These are phyloP conservation scores for Tephrocybe sp. DNA, from an alignment of 768 basidiomycete species.

Conservation along the genomic window DNA sequence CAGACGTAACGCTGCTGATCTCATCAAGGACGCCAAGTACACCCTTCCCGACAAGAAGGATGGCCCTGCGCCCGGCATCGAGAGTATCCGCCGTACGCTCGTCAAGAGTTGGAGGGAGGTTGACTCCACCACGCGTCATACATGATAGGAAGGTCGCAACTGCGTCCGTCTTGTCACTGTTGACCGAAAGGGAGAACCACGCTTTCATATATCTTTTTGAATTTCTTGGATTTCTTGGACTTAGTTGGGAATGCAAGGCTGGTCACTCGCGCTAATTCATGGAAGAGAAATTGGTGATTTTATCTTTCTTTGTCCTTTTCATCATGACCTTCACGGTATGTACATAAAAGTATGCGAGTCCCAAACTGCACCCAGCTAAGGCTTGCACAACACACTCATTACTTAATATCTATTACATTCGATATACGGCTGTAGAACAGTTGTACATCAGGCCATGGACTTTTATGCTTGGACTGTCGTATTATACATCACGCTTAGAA, in stretches of 20 bases:
- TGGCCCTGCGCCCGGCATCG: constrained; percentile 15
- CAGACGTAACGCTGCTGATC: constrained; percentile 53
- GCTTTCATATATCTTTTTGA: background rate
- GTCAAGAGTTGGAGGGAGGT: constrained; percentile 21
- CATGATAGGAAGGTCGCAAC: background rate
- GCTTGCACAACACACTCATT: background rate
- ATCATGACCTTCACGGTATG: background rate
- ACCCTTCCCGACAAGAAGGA: constrained; percentile 12
- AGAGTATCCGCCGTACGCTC: constrained; percentile 18
- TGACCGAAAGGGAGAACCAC: background rate
- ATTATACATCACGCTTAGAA: too few species aligned
- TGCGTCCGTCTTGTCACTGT: background rate
- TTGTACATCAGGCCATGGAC: too few species aligned
- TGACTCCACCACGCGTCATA: constrained; percentile 14
- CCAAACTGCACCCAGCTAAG: background rate
- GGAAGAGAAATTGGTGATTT: background rate
- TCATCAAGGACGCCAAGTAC: constrained; percentile 23
- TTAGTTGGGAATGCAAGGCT: background rate
- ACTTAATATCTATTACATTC: too few species aligned
- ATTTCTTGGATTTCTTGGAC: background rate
- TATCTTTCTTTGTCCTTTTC: background rate
- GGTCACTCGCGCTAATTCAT: background rate
- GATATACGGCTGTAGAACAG: background rate
- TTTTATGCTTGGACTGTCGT: background rate
- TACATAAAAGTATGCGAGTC: background rate